A percentile compares a stretch with the other conserved stretches of the same genome.
phyloP scores from a whole-genome alignment of 208 protist species.

The Phytomonas francai region DNA sequence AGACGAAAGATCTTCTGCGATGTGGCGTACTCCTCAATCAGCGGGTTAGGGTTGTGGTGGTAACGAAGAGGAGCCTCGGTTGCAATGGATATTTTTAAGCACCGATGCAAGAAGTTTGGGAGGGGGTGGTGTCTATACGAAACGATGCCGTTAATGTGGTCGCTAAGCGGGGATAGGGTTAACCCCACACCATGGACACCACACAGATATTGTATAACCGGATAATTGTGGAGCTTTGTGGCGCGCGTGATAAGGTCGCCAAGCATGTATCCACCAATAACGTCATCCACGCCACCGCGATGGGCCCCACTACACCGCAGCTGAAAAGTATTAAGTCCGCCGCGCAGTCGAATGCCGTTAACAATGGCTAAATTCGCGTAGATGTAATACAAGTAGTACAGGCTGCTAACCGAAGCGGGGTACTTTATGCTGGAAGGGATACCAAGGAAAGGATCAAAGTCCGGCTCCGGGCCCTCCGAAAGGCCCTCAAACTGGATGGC shows the following conservation, averaged over 20 bases:
- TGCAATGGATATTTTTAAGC: slow-evolving; percentile 94
- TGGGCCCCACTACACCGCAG: slow-evolving; percentile 92
- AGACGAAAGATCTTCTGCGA: slow-evolving; percentile 83
- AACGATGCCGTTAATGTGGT: slow-evolving; percentile 94
- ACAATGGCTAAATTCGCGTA: slow-evolving; percentile 96
- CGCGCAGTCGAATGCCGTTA: slow-evolving; percentile 87
- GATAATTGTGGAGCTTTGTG: slow-evolving; percentile 89
- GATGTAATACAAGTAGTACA: slow-evolving; percentile 97
- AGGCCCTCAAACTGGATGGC: slow-evolving; percentile 82
- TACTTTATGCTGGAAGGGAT: slow-evolving; percentile 55
- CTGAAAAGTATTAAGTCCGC: slow-evolving; percentile 70
- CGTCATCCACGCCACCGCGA: slow-evolving; percentile 73
- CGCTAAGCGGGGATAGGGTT: slow-evolving; percentile 94
- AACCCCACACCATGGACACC: slow-evolving; percentile 95
- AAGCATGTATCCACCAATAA: slow-evolving; percentile 92
- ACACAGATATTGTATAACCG: slow-evolving; percentile 96
- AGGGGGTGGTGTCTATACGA: slow-evolving; percentile 93
- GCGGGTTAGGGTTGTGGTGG: slow-evolving; percentile 74
- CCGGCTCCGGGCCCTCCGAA: slow-evolving; percentile 27
- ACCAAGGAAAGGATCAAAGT: slow-evolving; percentile 49
- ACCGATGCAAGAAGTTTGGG: slow-evolving; percentile 90
- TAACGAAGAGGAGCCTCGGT: slow-evolving; percentile 94
- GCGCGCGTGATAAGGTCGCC: slow-evolving; percentile 94
- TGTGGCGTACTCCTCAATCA: slow-evolving; percentile 88
- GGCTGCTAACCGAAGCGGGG: slow-evolving; percentile 88